Evolutionary conservation across 306 rosid species (phyloP), one percentile per base, ranked within the genome.

Genomic region (Macrotyloma uniflorum): DNA sequence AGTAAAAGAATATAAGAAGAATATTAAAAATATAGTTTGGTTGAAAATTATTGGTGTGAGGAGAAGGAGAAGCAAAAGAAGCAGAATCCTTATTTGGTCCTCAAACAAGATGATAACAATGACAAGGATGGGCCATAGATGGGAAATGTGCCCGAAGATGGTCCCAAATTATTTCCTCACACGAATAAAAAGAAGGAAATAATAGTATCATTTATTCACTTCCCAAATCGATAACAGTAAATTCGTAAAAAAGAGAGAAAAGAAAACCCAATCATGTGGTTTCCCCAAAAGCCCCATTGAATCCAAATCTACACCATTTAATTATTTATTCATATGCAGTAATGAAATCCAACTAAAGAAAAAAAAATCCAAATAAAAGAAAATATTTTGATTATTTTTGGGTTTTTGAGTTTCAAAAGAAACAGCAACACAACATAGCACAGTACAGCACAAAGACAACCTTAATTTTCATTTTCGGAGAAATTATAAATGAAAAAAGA

Each of bases 101-200:
- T 72, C 7, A 19, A 19, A 6, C 19, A 73, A 30, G 36, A 49
- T 40, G 75, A 50, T 74, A 67, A 30, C 82, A 18, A 50, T 67
- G 63, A 43, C 0, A 14, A 32, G 40, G 23, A 63, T 45, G 64
- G 65, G 67, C 69, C 77, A 59, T 18, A 40, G 22, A 51, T 77
- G 50, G 67, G n/a, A 70, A 73, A 32, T 62, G 16, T 70, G 67
- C 63, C 72, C 77, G 8, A 22, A 6, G 43, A 78, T 70, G 86
- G 82, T 69, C 83, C 86, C 82, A 55, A 63, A 18, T 28, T 28
- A 66, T 70, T 19, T 49, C 46, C 26, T 12, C 43, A 9, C 65
- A 68, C 24, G 10, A 24, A 16, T 8, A 33, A 53, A 70, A 58
- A 62, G 22, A 22, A 22, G 19, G 16, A 59, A 61, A 53, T 63